Base-by-base conservation (phyloP, 805 yeast genomes). In the Sugiyamaella mastotermitis region DNA sequence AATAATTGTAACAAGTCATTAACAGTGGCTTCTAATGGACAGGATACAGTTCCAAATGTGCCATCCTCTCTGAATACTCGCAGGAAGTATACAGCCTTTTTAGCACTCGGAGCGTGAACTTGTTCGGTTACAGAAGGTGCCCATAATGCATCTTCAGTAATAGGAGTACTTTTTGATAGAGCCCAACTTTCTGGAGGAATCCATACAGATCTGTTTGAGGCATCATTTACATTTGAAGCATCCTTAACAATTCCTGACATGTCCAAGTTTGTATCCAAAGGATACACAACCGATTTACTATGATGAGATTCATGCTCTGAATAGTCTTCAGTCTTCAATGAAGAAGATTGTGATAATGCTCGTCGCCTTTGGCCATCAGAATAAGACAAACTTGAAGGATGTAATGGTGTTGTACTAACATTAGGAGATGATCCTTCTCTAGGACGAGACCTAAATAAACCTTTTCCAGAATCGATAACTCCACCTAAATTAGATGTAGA, bases 41-140 rank as follows among this genome's bases (percentile, higher is more conserved):
- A 80, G 11, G 87, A 76, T 15, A 90, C 64, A 1, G 95, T 84
- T 11, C 92, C 82, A 47, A 86, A 84, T 8, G 87, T 82, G 50
- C 86, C 88, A 41, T 84, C 94, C 37, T 78, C 83, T 42, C 82
- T 77, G 63, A 83, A 87, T 1, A 90, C 79, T 43, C 95, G 76
- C 16, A 90, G 65, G 44, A 52, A 52, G 35, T 43, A 43, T 30
- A 38, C 46, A n/a, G 37, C 35, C 33, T 43, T 37, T 36, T 37
- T 40, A 27, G 38, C 38, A 13, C 28, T 20, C 31, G 21, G 31
- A 15, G 14, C 14, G 31, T 4, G 31, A 19, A 3, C 19, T 15
- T 3, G 13, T 13, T 27, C 19, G 17, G 17, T 19, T 27, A 3
- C 19, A 19, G n/a, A n/a, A n/a, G n/a, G n/a, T 3, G 33, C 13